phyloP scores from a whole-genome alignment of 2,329 filamentous ascomycete genomes.

The Epichloe sibirici region DNA sequence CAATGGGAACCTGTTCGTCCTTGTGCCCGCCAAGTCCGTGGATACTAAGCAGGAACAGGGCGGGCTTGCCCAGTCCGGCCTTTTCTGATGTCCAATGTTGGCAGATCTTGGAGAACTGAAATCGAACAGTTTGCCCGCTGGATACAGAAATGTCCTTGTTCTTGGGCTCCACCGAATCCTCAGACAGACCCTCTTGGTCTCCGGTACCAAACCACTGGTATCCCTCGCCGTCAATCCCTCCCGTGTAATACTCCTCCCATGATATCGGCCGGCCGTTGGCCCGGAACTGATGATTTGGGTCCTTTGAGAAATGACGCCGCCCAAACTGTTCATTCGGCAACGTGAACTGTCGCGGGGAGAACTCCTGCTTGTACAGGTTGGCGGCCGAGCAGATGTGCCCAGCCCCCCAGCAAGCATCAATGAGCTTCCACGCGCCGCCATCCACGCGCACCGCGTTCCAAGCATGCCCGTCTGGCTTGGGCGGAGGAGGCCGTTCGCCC shows the following conservation, averaged over 20 bases:
- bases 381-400: conserved; percentile 47
- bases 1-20: conserved; percentile 57
- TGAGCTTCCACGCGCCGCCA: conserved; percentile 75
- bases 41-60: conserved; percentile 57
- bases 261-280: conserved; percentile 52
- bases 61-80: conserved; percentile 52
- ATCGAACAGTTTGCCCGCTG: conserved; percentile 49
- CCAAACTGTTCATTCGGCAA: conserved; percentile 69
- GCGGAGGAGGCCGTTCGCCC: conserved; percentile 53
- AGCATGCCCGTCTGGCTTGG: conserved; percentile 56
- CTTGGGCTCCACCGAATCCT: conserved; percentile 46
- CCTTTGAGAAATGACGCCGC: conserved; percentile 61
- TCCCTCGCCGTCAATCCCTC: conserved; percentile 38
- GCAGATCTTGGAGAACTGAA: conserved; percentile 70
- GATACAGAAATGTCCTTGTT: conserved; percentile 44
- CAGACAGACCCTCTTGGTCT: conserved; percentile 38
- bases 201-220: conserved; percentile 33
- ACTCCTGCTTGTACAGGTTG: conserved; percentile 52
- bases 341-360: conserved; percentile 51
- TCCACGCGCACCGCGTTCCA: conserved; percentile 93
- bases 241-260: conserved; percentile 76
- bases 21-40: conserved; percentile 54
- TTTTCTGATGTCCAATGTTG: conserved; percentile 69
- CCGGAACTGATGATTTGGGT: conserved; percentile 60
- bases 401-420: conserved; percentile 94